These are phyloP conservation scores for Xylaria digitata DNA, from an alignment of 2,329 filamentous ascomycete species.

Conservation along the genomic window DNA sequence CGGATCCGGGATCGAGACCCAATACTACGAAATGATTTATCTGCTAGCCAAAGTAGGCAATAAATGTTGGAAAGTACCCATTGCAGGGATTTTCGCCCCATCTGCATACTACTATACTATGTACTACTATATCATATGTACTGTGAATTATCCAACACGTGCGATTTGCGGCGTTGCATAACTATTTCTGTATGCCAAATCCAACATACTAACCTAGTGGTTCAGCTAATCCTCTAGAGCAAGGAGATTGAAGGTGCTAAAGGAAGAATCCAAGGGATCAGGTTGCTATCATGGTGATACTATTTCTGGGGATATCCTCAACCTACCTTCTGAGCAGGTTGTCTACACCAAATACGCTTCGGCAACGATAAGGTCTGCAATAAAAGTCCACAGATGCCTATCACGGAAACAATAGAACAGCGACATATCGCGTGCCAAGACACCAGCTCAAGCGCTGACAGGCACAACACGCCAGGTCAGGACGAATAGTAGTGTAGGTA, in stretches of 20 bases:
- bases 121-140: no score
- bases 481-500: not conserved
- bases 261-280: no score
- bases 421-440: slow-evolving; percentile 20
- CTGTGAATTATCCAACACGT: not conserved
- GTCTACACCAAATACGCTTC: not conserved
- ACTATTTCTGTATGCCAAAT: not conserved
- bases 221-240: not conserved
- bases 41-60: slow-evolving; percentile 32
- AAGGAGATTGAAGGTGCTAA: slow-evolving; percentile 3
- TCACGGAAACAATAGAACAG: not conserved
- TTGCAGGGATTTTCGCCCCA: not conserved
- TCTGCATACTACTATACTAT: not conserved
- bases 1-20: not conserved
- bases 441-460: slow-evolving; percentile 27
- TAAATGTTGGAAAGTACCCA: slow-evolving; percentile 3
- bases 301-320: not conserved
- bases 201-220: no score
- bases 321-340: not conserved
- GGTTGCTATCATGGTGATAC: not conserved
- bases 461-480: slow-evolving; percentile 9
- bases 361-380: not conserved
- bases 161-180: not conserved
- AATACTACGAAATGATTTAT: slow-evolving; percentile 8
- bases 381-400: slow-evolving; percentile 8